Base-by-base conservation (phyloP, 2,329 filamentous ascomycete genomes). In the Aspergillus latus region DNA sequence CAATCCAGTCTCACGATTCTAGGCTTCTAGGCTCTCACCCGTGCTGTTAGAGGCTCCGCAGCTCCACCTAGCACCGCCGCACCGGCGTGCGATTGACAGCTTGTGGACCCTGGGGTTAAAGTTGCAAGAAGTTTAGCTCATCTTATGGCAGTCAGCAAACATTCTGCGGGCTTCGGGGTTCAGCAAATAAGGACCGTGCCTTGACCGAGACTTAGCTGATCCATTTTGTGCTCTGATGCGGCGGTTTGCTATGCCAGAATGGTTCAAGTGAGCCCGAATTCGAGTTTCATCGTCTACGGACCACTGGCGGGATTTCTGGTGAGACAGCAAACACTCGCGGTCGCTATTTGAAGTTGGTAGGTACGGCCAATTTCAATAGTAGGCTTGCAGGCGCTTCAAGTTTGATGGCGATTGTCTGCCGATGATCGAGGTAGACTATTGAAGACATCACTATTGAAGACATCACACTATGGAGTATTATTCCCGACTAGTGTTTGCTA, bases 1-100 rank as follows among this genome's bases (percentile, higher is more conserved):
- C 21, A 21, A 21, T 52, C 36, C 50, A 52, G 47, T 52, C 40
- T 52, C 43, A 39, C 29, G 39, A 29, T 15, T 43, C 28, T 6
- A 43, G 45, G 21, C 21, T 21, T 21, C 21, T 21, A 21, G 21
- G 21, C 21, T 21, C 21, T 21, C 21, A 21, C 45, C 29, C 36
- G 47, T 49, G 47, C 47, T 46, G 15, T 29, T 26, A 32, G 29
- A 26, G 11, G 42, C 44, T 47, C 39, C 39, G 39, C 39, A 8
- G 26, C 47, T 49, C 47, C 40, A 50, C 48, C 21, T 21, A 21
- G 21, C 21, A 21, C 21, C 21, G 21, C 21, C 21, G 21, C 21
- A 21, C 21, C 7, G 7, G 34, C 29, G 16, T 36, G 9, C 15
- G 21, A 30, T 52, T 52, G 49, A 46, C 49, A 52, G 49, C 28